phyloP scores from a whole-genome alignment of 139 green algal species.

The Ettlia oleoabundans region DNA sequence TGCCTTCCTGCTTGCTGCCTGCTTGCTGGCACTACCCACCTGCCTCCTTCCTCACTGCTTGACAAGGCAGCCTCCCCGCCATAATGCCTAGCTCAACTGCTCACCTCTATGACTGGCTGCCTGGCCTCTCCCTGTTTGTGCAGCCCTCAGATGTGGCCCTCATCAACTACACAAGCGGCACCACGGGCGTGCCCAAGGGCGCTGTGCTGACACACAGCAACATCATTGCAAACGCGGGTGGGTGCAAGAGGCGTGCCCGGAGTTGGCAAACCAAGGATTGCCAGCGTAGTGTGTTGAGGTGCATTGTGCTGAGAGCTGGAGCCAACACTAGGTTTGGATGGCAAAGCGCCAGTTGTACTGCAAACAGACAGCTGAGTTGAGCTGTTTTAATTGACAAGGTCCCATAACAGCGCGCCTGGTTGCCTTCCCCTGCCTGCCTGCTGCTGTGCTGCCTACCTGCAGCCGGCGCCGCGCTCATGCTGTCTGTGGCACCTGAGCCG shows the following conservation, averaged over 20 bases:
- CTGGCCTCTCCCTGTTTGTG: neutral
- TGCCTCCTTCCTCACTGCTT: too few relatives aligned
- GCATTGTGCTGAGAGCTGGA: too few relatives aligned
- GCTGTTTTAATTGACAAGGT: neutral
- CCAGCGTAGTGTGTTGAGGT: neutral
- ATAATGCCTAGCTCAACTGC: too few relatives aligned
- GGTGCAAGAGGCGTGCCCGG: constrained; percentile 25
- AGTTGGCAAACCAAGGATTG: too few relatives aligned
- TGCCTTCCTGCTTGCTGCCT: neutral
- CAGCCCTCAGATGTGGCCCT: constrained; percentile 79
- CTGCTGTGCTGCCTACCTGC: neutral
- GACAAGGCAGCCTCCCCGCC: too few relatives aligned
- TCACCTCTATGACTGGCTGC: neutral
- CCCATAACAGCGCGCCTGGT: too few relatives aligned
- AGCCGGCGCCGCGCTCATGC: constrained; percentile 18
- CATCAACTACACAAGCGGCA: constrained; percentile 98
- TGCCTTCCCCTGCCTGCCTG: too few relatives aligned
- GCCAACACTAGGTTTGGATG: too few relatives aligned
- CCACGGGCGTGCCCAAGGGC: constrained; percentile 89
- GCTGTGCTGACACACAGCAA: constrained; percentile 85
- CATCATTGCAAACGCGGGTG: constrained; percentile 79
- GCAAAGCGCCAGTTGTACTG: too few relatives aligned
- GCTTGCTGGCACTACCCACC: too few relatives aligned
- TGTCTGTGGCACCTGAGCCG: neutral
- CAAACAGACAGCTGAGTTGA: neutral